Evolutionary conservation across 768 basidiomycete genomes (phyloP), one percentile per base, ranked within the genome.

Genomic region (Rhizopogon rudus): DNA sequence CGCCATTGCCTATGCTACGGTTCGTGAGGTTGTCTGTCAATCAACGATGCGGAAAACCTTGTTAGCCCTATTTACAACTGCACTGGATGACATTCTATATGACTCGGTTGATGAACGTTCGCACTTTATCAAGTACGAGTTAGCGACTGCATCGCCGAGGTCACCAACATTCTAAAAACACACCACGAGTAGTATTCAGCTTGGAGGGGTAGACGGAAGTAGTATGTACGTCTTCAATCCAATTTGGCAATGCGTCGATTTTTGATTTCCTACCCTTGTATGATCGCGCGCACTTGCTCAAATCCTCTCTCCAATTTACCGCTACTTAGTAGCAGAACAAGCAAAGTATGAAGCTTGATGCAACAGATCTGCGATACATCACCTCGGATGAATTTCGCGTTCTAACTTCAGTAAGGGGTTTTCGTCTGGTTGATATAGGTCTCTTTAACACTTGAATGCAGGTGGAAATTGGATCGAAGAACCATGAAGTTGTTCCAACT

Each of bases 381-480:
- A 86, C 89, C 3, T 77, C 87, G 8, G 95, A 98, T 51, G 95
- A 98, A 65, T 99, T 98, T 71, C 75, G 95, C 53, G 93, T 97
- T n/a, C 76, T 99, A 25, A 91, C 91, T n/a, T 92, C 96, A 49
- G 95, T 96, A 65, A 51, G 22, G 51, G 49, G 39, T 44, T 58
- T 46, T 3, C 42, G 2, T 58, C 16, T 22, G 31, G 41, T 51
- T 63, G 35, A 41, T 45, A 25, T 5, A 3, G 28, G 35, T n/a
- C 14, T 53, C 25, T 14, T 14, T 9, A 44, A 48, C 46, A 22
- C 33, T 25, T 16, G 20, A 49, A 49, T 35, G 3, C 49, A 98
- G 95, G 91, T 91, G 37, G 97, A 99, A 75, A 93, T 96, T 80
- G 97, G 96, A 17, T 94, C 91, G 4, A 97, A 97, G 76, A 98